These are phyloP conservation scores for Xylaria sp. DNA, from an alignment of 495 filamentous ascomycete genomes.

Conservation along the genomic window DNA sequence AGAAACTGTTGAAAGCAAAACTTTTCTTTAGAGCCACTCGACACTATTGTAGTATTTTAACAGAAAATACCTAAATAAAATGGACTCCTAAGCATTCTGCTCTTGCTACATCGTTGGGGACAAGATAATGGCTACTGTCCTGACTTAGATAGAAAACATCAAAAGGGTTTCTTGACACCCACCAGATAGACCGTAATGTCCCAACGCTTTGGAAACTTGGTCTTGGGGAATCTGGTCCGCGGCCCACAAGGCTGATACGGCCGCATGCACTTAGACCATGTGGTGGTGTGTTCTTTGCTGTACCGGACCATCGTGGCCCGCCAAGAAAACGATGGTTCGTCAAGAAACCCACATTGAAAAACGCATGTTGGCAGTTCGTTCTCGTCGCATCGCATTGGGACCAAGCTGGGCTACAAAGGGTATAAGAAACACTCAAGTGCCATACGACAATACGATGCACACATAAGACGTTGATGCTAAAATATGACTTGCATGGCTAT, in stretches of 20 bases:
- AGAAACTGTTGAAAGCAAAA: too few species aligned
- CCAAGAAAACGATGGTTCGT: constrained; percentile 7
- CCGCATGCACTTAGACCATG: neutral
- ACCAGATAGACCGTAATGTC: too few species aligned
- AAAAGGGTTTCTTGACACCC: too few species aligned
- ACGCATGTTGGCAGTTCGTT: neutral
- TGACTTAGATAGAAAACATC: too few species aligned
- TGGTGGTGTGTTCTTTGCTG: neutral
- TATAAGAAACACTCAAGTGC: neutral
- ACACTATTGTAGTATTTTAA: too few species aligned
- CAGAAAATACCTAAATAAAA: neutral
- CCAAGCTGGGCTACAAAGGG: neutral
- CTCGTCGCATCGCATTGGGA: neutral
- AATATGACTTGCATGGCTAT: constrained; percentile 7
- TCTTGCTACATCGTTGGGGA: neutral
- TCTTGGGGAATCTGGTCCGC: neutral
- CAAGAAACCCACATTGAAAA: neutral
- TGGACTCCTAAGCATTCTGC: neutral
- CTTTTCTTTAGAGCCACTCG: too few species aligned
- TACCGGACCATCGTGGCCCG: neutral
- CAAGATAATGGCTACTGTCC: neutral
- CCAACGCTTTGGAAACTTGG: too few species aligned
- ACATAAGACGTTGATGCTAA: neutral
- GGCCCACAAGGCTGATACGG: neutral
- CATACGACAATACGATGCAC: neutral